Evolutionary conservation across 192 early-diverging fungal genomes (phyloP).

Genomic region (Mortierella alpina): DNA sequence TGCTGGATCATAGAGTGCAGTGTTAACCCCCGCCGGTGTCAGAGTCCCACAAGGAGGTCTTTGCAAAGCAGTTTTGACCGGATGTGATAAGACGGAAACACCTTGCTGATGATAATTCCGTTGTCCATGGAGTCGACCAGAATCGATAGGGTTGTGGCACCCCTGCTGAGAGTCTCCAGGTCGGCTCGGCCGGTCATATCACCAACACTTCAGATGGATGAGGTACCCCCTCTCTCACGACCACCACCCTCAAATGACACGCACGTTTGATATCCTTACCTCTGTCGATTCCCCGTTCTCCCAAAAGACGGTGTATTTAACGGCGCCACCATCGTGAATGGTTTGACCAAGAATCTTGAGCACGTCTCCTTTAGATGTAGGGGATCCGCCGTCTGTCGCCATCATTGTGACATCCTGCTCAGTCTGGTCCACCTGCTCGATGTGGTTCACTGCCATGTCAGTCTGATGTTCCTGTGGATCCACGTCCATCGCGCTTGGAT

Average conservation of each 20-base stretch:
- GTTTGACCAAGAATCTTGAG: constrained; percentile 47
- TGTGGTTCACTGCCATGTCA: constrained; percentile 12
- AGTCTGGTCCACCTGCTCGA: background rate
- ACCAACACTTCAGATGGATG: too few relatives aligned
- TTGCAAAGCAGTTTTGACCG: too few relatives aligned
- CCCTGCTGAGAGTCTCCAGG: too few relatives aligned
- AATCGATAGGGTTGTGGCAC: too few relatives aligned
- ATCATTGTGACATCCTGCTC: background rate
- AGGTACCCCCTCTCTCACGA: too few relatives aligned
- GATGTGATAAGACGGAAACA: too few relatives aligned
- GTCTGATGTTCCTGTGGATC: constrained; percentile 27
- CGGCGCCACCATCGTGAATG: constrained; percentile 44
- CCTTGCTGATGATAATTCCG: too few relatives aligned
- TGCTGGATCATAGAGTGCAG: constrained; percentile 5
- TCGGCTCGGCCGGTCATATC: too few relatives aligned
- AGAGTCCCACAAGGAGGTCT: background rate
- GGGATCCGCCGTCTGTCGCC: background rate
- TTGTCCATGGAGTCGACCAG: too few relatives aligned
- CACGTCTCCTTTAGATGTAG: constrained; percentile 32
- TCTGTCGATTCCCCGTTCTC: constrained; percentile 52
- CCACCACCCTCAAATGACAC: too few relatives aligned
- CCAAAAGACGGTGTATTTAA: constrained; percentile 53
- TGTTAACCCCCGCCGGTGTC: constrained; percentile 16
- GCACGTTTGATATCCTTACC: constrained; percentile 21
- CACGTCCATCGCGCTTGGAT: constrained; percentile 18